Evolutionary conservation across 2,329 filamentous ascomycete genomes (phyloP), one percentile per base, ranked within the genome.

Genomic region (Fusarium veterinarium): DNA sequence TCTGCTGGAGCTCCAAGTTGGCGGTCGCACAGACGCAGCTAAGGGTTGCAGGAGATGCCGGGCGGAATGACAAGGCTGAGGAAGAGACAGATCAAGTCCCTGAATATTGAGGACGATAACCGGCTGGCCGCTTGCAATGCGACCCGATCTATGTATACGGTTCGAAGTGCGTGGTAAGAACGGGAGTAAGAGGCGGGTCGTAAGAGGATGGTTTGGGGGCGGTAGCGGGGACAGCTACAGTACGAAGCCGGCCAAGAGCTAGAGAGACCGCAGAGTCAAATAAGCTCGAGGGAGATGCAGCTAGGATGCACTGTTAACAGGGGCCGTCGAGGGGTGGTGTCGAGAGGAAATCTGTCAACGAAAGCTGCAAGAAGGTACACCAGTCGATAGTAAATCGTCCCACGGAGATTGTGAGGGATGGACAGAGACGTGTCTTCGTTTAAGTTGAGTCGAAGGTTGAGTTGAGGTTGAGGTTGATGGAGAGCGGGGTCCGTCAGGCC

Each of bases 61-160:
- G 51, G 60, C 51, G 28, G n/a, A 55, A 74, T 60, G 67, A 38
- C 53, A 48, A 53, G 46, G 41, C 37, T 31, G 51, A 60, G 37
- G 44, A 65, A 65, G 38, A 44, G 58, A 58, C 46, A 60, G 58
- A 75, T 69, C 56, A 68, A 33, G 53, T 52, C 53, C 56, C 65
- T 56, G 51, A 59, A 51, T 57, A 68, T 55, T 53, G 53, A 70
- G 59, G 61, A 59, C 64, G 40, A 72, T 53, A 60, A 55, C 66
- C 72, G 69, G 67, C 61, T 72, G 79, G 76, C 76, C 74, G 77
- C 76, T 71, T 75, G 59, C 61, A 69, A 81, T 81, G 80, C 79
- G 79, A 77, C 79, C 79, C 59, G 75, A 67, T 72, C 48, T 73
- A 70, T 71, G 60, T 71, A 59, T 70, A 64, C 58, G 49, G 60